Conservation (phyloP, 371 early-diverging fungal genomes). For the Lichtheimia corymbifera region DNA sequence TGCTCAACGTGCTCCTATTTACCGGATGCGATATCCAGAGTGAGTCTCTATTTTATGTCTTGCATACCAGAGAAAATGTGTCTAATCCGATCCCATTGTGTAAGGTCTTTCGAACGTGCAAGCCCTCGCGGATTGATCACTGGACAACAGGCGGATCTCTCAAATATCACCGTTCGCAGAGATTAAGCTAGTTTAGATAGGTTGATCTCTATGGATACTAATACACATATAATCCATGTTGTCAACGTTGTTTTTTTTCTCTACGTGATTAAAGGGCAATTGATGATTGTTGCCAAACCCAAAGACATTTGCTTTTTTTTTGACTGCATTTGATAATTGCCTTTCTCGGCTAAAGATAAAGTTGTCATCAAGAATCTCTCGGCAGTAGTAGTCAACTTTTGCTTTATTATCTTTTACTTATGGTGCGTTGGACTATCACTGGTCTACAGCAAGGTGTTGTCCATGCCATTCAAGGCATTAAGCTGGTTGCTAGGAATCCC, state of each 20-base stretch:
- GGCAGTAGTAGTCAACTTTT: not conserved
- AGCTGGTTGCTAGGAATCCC: slow-evolving; percentile 51
- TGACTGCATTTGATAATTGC: no score
- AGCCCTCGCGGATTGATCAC: slow-evolving; percentile 43
- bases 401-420: not conserved
- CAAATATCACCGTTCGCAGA: slow-evolving; percentile 42
- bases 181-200: slow-evolving; percentile 25
- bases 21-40: slow-evolving; percentile 54
- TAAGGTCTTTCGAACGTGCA: slow-evolving; percentile 42
- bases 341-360: no score
- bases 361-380: no score
- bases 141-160: slow-evolving; percentile 40
- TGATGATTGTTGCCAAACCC: no score
- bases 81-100: not conserved
- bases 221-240: no score
- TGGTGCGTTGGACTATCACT: slow-evolving; percentile 36
- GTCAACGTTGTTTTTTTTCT: no score
- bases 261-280: no score
- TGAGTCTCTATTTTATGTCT: slow-evolving; percentile 18
- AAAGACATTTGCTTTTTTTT: no score
- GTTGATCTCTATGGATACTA: no score
- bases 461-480: slow-evolving; percentile 54
- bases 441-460: slow-evolving; percentile 43
- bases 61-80: not conserved
- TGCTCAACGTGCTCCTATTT: slow-evolving; percentile 46